Base-by-base conservation (phyloP, 2,329 filamentous ascomycete species). In the Pseudocercospora musae region DNA sequence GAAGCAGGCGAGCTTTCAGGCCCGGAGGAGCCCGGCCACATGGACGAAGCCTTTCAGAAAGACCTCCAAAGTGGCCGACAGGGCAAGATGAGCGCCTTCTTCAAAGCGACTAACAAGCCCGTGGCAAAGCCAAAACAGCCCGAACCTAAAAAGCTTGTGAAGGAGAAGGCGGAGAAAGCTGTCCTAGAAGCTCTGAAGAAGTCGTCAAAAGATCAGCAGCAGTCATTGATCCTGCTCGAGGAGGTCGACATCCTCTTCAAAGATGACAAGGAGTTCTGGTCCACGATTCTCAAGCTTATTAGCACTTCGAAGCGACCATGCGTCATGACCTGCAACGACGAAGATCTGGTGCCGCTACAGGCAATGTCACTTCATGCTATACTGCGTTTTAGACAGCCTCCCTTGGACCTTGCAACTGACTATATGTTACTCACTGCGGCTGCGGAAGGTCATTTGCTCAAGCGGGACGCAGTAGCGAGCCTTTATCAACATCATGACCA, bases 211-310 rank as follows among this genome's bases (percentile, higher is more conserved):
- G 72, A 74, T 49, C 94, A 98, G 75, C 96, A 96, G 70, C 95
- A 99, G 76, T 98, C 94, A 0, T 80, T 99, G 20, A 97, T 99
- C 65, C 81, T 99, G 1, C 81, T 99, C 1, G 95, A 99, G 76
- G 95, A 99, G 76, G 92, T 92, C 0, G 96, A 99, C 72, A 79
- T 98, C 15, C 82, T 99, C 0, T 99, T 95, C 74, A 93, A 96
- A 58, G 94, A 98, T 74, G 95, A 99, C 74, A 94, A 92, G 75
- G 89, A 94, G 66, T 99, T 99, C 72, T 99, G 95, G 95, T 78
- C 84, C 0, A 95, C 91, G 0, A 85, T 98, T 3, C 81, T 90
- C 49, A 84, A 85, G 20, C 83, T 99, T 62, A 91, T 96, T 62
- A 79, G 82, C 9, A 89, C 92, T 69, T 97, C 95, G 0, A 96